These are phyloP conservation scores for Fraxinus paxiana DNA, from an alignment of 305 asterid genomes.

Conservation along the genomic window DNA sequence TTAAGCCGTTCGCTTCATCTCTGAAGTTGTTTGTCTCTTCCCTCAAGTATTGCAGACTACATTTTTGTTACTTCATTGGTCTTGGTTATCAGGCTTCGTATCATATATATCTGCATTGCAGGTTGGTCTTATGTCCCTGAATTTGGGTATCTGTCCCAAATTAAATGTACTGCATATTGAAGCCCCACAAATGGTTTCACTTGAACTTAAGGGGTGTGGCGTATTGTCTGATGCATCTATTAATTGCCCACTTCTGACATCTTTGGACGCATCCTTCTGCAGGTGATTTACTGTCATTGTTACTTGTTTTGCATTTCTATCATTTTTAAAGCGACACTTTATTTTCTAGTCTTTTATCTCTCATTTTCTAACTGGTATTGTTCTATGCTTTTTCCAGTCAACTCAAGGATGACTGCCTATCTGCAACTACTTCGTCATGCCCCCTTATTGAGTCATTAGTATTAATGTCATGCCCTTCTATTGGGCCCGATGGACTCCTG, in stretches of 20 bases:
- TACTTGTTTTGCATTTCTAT: not conserved
- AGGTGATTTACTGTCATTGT: slow-evolving; percentile 40
- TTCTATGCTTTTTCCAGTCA: slow-evolving; percentile 52
- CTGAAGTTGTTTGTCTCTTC: not conserved
- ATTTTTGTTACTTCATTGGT: not conserved
- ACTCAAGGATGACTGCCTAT: slow-evolving; percentile 83
- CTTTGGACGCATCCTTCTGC: slow-evolving; percentile 99
- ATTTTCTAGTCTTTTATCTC: not conserved
- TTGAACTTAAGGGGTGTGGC: slow-evolving; percentile 97
- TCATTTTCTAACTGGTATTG: slow-evolving; percentile 2
- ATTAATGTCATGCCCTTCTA: slow-evolving; percentile 82
- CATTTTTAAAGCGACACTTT: not conserved
- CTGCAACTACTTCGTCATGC: slow-evolving; percentile 78
- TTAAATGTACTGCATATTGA: slow-evolving; percentile 64
- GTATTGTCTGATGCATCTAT: slow-evolving; percentile 78
- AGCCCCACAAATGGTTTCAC: slow-evolving; percentile 83
- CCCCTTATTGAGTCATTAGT: slow-evolving; percentile 60
- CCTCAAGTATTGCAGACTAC: not conserved
- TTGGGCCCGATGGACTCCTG: slow-evolving; percentile 73
- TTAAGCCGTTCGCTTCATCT: not conserved
- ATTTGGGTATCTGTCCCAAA: slow-evolving; percentile 97
- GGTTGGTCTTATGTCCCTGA: slow-evolving; percentile 90
- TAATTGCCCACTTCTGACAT: slow-evolving; percentile 73
- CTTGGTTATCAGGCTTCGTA: not conserved
- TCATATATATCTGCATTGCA: slow-evolving; percentile 29